Evolutionary conservation across 2,329 filamentous ascomycete genomes (phyloP), one percentile per base, ranked within the genome.

Genomic region (Botrytis fabae): DNA sequence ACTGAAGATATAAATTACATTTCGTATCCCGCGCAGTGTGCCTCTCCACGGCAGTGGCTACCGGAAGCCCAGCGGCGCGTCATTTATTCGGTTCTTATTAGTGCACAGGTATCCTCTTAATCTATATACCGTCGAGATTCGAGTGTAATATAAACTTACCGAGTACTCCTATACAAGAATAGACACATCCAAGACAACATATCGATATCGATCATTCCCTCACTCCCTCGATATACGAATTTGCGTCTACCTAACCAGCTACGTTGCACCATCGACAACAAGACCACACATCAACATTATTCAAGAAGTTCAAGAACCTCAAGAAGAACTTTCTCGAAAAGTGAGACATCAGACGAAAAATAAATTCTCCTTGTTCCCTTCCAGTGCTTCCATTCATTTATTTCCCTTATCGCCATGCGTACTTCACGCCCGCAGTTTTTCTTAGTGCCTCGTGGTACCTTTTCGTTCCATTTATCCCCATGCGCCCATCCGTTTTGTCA

Each of bases 341-440:
- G 38, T 63, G 38, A 63, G 40, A 63, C 60, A 63, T 63, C 60
- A 63, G 60, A 63, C 60, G 60, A 63, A 63, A 63, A 63, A 42
- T 20, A 7, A 63, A 63, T 42, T 42, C 60, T 42, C 60, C 60
- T 28, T 28, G 7, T 44, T 63, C 35, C 28, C 48, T n/a, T 69
- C 32, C 32, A 16, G 16, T 25, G 16, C 35, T 16, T 16, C 59
- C 59, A 40, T 40, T 62, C 35, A 62, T 62, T 40, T 62, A n/a
- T 18, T 20, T 18, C 38, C 38, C 60, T 63, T 63, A 20, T 63
- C 60, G 60, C 60, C 60, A 63, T 63, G 60, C 60, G n/a, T 42
- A 63, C 60, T 40, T n/a, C 38, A 44, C 44, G 25, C n/a, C 38
- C 38, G 14, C 12, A 28, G 60, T 63, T 28, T 14, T 40, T 44